Base-by-base conservation (phyloP, 108 stramenopile species). In the Conticribra guillardii region DNA sequence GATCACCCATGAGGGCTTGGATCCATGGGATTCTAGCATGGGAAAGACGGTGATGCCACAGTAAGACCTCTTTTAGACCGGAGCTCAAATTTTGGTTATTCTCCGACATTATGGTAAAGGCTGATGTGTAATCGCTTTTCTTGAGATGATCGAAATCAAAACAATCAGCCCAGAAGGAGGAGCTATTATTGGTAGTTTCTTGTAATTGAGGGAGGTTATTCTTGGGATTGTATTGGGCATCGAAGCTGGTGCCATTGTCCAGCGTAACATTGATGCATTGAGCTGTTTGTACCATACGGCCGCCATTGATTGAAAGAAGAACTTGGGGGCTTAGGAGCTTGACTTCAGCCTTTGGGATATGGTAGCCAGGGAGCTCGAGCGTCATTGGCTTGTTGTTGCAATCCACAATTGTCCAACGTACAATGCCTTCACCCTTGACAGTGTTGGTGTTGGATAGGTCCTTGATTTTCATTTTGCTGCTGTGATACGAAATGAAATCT, bases 41-140 rank as follows among this genome's bases (percentile, higher is more conserved):
- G 1, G 70, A 80, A 4, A 82, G 57, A 45, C 47, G 48, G 0
- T 70, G 52, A 28, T 82, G 81, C 74, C 69, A 78, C 8, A 64
- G 58, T 4, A 83, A 76, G 3, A 86, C 54, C 17, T 80, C 82
- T 22, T 82, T 83, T 32, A 85, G 70, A n/a, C 66, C 73, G 0
- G 57, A 18, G 0, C 69, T 58, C 2, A 90, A 41, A 54, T 89
- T 89, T 0, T 11, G 23, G 58, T 89, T 89, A 4, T 18, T 48
- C 45, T 41, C 37, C 37, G 37, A 41, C 31, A 44, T 31, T 16
- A 14, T 2, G 48, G 15, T 18, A 49, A 34, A 32, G 15, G 8
- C 22, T 9, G 21, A 1, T 24, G 23, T 24, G 61, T 23, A 51
- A 26, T 32, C 33, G 32, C 4, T 18, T 21, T 46, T 14, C 15